A percentile compares a stretch with the other conserved stretches of the same genome.
Evolutionary conservation across 495 filamentous ascomycete species (phyloP).

Genomic region (Endocarpon pusillum): DNA sequence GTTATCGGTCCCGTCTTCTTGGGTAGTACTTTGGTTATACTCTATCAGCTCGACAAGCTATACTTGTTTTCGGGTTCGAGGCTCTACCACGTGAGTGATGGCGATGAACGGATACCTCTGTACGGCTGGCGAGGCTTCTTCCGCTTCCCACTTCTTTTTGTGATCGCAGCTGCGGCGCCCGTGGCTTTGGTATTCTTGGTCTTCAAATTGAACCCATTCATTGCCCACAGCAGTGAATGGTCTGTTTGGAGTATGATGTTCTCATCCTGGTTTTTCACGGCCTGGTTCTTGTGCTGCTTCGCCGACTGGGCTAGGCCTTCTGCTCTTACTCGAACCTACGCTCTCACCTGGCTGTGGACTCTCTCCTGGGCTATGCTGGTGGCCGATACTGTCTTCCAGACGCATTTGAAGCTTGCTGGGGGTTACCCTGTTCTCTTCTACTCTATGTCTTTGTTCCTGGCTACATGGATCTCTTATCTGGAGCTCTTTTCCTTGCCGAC

Average conservation of each 20-base stretch:
- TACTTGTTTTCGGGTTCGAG: conserved; percentile 59
- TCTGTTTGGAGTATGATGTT: conserved; percentile 78
- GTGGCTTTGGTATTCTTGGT: conserved; percentile 63
- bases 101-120: conserved; percentile 42
- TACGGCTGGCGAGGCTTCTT: conserved; percentile 69
- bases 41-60: conserved; percentile 53
- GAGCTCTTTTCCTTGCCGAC: conserved; percentile 67
- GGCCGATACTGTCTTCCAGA: conserved; percentile 51
- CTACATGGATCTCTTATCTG: conserved; percentile 51
- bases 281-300: conserved; percentile 72
- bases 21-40: conserved; percentile 44
- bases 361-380: conserved; percentile 58
- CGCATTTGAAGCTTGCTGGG: conserved; percentile 51
- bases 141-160: conserved; percentile 63
- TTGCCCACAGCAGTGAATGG: conserved; percentile 74
- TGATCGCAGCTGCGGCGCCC: conserved; percentile 47
- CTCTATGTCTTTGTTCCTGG: conserved; percentile 55
- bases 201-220: conserved; percentile 67
- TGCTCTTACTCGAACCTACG: conserved; percentile 68
- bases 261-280: conserved; percentile 57
- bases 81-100: conserved; percentile 39
- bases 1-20: conserved; percentile 59
- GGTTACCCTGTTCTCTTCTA: conserved; percentile 76
- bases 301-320: conserved; percentile 72
- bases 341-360: conserved; percentile 66